Conservation (phyloP, 768 basidiomycete genomes). For the Leucogyrophana mollusca region DNA sequence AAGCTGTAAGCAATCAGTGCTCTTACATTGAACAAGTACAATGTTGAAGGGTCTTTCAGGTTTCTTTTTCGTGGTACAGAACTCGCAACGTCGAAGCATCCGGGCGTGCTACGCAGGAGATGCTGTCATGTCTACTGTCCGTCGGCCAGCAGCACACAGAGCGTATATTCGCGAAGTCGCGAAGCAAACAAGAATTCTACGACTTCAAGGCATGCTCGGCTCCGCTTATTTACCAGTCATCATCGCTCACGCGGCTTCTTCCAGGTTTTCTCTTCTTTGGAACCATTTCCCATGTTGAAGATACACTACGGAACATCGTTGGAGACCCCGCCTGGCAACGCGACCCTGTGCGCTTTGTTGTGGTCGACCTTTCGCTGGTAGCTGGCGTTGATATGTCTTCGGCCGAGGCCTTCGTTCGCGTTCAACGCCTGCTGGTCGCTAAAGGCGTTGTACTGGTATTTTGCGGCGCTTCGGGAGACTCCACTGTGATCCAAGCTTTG, state of each 20-base stretch:
- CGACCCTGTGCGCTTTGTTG: constrained; percentile 84
- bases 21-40: neutral
- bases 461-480: constrained; percentile 72
- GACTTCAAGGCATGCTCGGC: constrained; percentile 86
- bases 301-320: constrained; percentile 75
- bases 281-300: constrained; percentile 89
- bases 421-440: constrained; percentile 76
- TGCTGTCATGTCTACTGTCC: constrained; percentile 85
- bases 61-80: constrained; percentile 97
- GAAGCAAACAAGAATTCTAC: constrained; percentile 84
- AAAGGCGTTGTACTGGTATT: constrained; percentile 85
- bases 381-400: constrained; percentile 92
- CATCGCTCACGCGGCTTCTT: neutral
- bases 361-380: constrained; percentile 84
- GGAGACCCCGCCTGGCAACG: constrained; percentile 67
- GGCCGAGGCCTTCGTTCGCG: constrained; percentile 91
- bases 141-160: constrained; percentile 83
- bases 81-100: constrained; percentile 82
- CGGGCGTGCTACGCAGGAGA: constrained; percentile 82
- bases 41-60: constrained; percentile 46
- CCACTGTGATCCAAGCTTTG: constrained; percentile 69
- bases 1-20: constrained; percentile 58
- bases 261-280: constrained; percentile 88
- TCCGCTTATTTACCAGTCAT: constrained; percentile 3
- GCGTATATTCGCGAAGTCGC: constrained; percentile 92